Evolutionary conservation across 2,329 filamentous ascomycete species (phyloP), one percentile per base, ranked within the genome.

Genomic region (Trichoderma sp.): DNA sequence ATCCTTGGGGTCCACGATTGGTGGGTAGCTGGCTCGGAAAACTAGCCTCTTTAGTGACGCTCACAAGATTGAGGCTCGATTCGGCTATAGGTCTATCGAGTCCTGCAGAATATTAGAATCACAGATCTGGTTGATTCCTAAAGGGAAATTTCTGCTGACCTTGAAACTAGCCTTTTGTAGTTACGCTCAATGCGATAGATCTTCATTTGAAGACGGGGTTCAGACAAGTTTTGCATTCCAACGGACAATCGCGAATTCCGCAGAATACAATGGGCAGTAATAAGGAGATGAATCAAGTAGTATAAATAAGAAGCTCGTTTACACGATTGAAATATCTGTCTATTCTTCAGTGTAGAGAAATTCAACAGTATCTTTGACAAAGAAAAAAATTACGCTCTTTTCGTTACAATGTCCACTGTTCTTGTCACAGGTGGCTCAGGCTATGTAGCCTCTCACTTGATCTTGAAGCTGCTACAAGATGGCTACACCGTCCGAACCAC

Each of bases 351-450:
- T 4, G 14, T 26, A 62, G 1, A 28, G 1, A n/a, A n/a, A 39
- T 26, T 36, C 14, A 15, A 39, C 24, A 12, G 1, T 1, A 18
- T 62, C 21, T 62, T 18, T 39, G 34, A 62, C 11, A 0, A 0
- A 24, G 24, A 24, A 24, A 3, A 21, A 21, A 34, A 6, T 1
- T 21, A 21, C 15, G 4, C 6, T 11, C 11, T 34, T 7, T 18
- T 18, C 32, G 1, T 9, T 6, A 11, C n/a, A 7, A 64, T 47
- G 39, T 30, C 61, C 9, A 68, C 32, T 6, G 72, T 74, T 39
- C 73, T 77, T 47, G 73, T 77, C 39, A 78, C 76, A 12, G 76
- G 76, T 12, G 77, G 74, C 26, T 74, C 74, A 24, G 77, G 76
- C 69, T 78, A 73, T 28, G 71, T 78, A 2, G 77, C 73, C 28